Evolutionary conservation across 331 rosid species (phyloP), one percentile per base, ranked within the genome.

Genomic region (Cydonia oblonga): DNA sequence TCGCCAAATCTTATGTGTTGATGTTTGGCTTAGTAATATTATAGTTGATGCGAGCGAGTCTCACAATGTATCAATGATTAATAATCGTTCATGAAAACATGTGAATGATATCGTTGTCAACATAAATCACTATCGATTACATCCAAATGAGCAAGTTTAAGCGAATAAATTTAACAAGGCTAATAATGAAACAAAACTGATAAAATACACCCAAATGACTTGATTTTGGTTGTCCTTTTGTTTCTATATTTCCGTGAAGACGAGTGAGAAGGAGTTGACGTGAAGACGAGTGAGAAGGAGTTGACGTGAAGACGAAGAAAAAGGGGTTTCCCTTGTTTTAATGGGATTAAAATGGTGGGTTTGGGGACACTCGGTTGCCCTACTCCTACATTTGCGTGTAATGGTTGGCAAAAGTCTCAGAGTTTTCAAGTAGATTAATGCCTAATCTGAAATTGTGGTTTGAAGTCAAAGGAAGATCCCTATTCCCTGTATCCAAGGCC

Each of bases 301-400:
- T 38, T 62, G 42, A 78, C 82, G 90, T 85, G 87, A 83, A 81
- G 71, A 56, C 69, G 76, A 79, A 86, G 91, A 60, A 81, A 77
- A 79, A 84, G 86, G 81, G 66, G 78, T 4, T 2, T 44, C 9
- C n/a, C n/a, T 75, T 63, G 57, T 13, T 58, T 25, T 3, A 10
- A 32, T 26, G 64, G 68, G 75, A 83, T 81, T 72, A 67, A 79
- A 30, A 66, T 3, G n/a, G 51, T 78, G 64, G 49, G 20, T 74
- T 44, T 26, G 40, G 22, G 42, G 44, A 7, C 24, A 25, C 29
- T 59, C 4, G 64, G n/a, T 6, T 59, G 20, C 30, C 29, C 29
- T 80, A 82, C 81, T 77, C 80, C 79, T 29, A 80, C 93, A 80
- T 64, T 87, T 84, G 93, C 93, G 90, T 92, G 89, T 77, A 19